phyloP scores from a whole-genome alignment of 176 grass and related monocot genomes.

The Typha latifolia region DNA sequence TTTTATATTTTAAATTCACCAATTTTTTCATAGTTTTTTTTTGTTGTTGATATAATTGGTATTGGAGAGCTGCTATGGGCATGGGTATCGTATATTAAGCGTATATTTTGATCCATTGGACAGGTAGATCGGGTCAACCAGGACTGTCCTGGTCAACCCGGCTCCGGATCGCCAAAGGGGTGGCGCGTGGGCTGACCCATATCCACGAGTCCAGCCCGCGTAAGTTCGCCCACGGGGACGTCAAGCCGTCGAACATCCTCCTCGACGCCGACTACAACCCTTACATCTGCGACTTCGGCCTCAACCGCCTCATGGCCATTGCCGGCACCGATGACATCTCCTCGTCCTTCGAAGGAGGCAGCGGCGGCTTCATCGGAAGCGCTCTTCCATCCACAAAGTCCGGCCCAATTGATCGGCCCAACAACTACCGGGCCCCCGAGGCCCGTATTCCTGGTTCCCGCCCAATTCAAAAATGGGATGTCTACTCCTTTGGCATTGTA shows the following conservation, averaged over 20 bases:
- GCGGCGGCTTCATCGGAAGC: conserved; percentile 22
- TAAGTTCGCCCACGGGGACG: conserved; percentile 65
- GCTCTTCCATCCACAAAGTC: conserved; percentile 41
- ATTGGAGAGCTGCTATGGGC: no score
- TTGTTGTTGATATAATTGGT: no score
- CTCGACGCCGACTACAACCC: conserved; percentile 66
- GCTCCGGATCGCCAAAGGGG: conserved; percentile 50
- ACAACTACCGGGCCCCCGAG: conserved; percentile 64
- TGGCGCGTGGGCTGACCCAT: conserved; percentile 59
- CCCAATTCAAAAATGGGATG: conserved; percentile 67
- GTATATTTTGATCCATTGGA: neutral
- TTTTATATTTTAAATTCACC: no score
- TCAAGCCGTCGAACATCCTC: conserved; percentile 96
- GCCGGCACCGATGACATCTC: conserved; percentile 14
- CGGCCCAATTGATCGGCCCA: conserved; percentile 9
- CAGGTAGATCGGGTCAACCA: conserved; percentile 47
- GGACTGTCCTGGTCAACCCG: conserved; percentile 46
- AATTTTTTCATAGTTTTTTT: no score
- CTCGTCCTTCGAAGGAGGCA: conserved; percentile 6
- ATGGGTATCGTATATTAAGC: no score
- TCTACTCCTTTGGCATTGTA: conserved; percentile 66
- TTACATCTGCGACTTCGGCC: conserved; percentile 62
- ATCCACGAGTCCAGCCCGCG: conserved; percentile 69
- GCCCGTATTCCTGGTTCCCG: conserved; percentile 4
- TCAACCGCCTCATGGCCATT: conserved; percentile 50